phyloP scores from a whole-genome alignment of 257 asterid genomes.

The Coffea eugenioides region DNA sequence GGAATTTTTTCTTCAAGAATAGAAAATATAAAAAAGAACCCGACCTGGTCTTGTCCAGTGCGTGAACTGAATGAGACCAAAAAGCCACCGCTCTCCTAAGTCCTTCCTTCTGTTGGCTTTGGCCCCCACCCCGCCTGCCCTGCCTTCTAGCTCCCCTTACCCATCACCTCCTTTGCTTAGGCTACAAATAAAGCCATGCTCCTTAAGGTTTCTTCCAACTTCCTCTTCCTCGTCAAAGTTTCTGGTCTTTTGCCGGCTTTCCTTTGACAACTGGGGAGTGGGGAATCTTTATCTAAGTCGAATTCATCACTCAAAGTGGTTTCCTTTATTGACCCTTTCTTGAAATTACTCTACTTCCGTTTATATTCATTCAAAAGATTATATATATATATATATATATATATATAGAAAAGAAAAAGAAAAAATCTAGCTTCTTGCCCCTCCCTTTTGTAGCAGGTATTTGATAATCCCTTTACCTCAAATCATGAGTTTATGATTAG shows the following conservation, averaged over 20 bases:
- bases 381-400: too few relatives aligned
- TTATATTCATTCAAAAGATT: not conserved
- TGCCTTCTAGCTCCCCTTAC: not conserved
- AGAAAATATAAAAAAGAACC: not conserved
- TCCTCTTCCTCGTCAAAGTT: conserved; percentile 14
- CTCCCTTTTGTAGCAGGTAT: conserved; percentile 23
- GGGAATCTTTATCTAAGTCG: not conserved
- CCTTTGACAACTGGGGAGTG: conserved; percentile 1
- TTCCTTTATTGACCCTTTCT: not conserved
- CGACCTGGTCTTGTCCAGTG: conserved; percentile 22
- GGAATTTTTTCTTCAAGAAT: not conserved
- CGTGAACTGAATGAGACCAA: conserved; percentile 34
- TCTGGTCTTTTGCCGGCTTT: conserved; percentile 7
- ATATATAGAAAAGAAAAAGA: not conserved
- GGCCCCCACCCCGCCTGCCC: not conserved
- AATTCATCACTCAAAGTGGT: conserved; percentile 7
- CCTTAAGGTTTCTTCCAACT: conserved; percentile 19
- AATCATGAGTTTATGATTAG: conserved; percentile 17
- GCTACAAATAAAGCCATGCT: conserved; percentile 33
- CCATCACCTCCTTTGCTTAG: conserved; percentile 4
- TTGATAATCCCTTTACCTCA: conserved; percentile 16
- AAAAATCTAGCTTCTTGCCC: not conserved
- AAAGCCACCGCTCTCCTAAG: conserved; percentile 19
- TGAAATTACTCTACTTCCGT: not conserved
- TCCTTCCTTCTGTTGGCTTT: not conserved